Evolutionary conservation across 257 asterid genomes (phyloP).

Genomic region (Penstemon newberryi): DNA sequence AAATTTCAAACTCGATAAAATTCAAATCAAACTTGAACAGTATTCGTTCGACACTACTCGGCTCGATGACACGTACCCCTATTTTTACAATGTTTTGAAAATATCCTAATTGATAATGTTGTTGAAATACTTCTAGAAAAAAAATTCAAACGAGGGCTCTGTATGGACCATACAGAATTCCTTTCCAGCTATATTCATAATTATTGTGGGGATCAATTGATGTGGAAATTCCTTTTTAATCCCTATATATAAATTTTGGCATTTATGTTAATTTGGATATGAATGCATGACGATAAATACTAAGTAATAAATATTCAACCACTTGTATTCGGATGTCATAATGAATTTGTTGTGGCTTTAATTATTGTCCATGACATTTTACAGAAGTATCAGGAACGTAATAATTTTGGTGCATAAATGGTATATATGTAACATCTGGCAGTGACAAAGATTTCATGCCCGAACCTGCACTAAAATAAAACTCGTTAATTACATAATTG

Average conservation of each 20-base stretch:
- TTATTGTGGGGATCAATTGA: background rate
- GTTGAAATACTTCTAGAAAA: too few species aligned
- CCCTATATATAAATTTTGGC: background rate
- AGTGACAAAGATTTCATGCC: background rate
- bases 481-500: background rate
- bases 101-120: too few species aligned
- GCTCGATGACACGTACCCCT: too few species aligned
- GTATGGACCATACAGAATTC: too few species aligned
- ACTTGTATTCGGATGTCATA: background rate
- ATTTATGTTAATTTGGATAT: background rate
- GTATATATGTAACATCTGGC: constrained; percentile 13
- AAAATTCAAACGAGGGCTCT: too few species aligned
- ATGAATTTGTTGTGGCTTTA: constrained; percentile 11
- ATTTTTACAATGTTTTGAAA: too few species aligned
- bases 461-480: background rate
- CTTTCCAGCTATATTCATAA: too few species aligned
- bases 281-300: background rate
- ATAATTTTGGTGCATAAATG: constrained; percentile 9
- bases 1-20: too few species aligned
- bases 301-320: constrained; percentile 1
- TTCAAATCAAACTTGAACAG: too few species aligned
- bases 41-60: too few species aligned
- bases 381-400: background rate
- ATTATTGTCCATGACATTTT: constrained; percentile 7
- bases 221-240: background rate